Evolutionary conservation across 768 basidiomycete genomes (phyloP), one percentile per base, ranked within the genome.

Genomic region (Calocybe cyanea): DNA sequence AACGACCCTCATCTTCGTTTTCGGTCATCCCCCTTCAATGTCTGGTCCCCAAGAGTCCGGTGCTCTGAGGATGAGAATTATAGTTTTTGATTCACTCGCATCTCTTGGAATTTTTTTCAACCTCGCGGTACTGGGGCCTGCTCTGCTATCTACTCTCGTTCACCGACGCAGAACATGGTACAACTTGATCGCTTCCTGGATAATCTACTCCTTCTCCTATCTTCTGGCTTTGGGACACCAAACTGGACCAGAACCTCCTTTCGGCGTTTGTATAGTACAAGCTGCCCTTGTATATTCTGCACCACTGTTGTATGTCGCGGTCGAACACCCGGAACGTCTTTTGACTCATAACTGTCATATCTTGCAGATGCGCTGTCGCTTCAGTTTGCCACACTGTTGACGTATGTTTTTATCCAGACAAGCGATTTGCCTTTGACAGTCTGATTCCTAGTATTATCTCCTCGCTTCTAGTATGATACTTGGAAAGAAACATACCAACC

Each of bases 261-360:
- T 49, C 35, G 57, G 54, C 13, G 15, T 58, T 5, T 63, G 61
- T 32, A 13, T 62, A n/a, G 42, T 57, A 7, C 60, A 64, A 38
- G 57, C 58, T 13, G 41, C 50, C 8, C 43, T 63, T n/a, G 56
- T 64, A 10, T 60, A 64, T 32, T 52, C 61, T n/a, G 36, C 46
- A 0, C 60, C 61, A 4, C 35, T 52, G 19, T 46, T 60, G 63
- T 64, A 51, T 17, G 55, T 40, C 32, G 13, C 10, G 13, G 9
- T 30, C 14, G 7, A n/a, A n/a, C n/a, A n/a, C 31, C n/a, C 31
- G n/a, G 31, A n/a, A 32, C n/a, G 8, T 32, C 7, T 14, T 35
- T 14, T 18, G 7, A 18, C 7, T 7, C 34, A 14, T 35, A 18
- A 6, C 34, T 7, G n/a, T 7, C 13, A n/a, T 35, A 7, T n/a